Evolutionary conservation across 1,139 yeast species (phyloP), one percentile per base, ranked within the genome.

Genomic region (Zygosaccharomyces pseudobailii): DNA sequence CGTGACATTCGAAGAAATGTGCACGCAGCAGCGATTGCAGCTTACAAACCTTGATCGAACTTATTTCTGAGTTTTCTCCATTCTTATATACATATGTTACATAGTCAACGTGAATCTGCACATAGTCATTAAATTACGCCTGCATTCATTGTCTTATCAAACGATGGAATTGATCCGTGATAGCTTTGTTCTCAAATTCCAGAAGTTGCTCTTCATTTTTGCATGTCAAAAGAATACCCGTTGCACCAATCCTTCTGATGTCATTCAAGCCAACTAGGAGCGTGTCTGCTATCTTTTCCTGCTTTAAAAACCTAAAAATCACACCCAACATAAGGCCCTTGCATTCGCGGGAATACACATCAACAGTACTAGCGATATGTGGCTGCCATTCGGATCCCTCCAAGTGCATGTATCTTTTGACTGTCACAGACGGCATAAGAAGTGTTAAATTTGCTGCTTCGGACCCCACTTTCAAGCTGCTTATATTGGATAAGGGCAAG

Each of bases 1-100:
- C 95, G 82, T 40, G 97, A 92, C 56, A 76, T 95, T 66, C 74
- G 87, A 56, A 79, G 97, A 67, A 83, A 82, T 58, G 74, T 92
- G 44, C 80, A 92, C 30, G 78, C 90, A 56, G 94, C 96, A 31
- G 85, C 89, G n/a, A 69, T 88, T 47, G 67, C 85, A 28, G 76
- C 79, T 3, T 73, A 62, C 54, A 61, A 67, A 28, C 41, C 41
- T 28, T 38, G 44, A 49, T 28, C 47, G 35, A 48, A 30, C 28
- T 25, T 17, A 9, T 23, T 4, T 6, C 2, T 21, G 13, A 19
- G 13, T 33, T 33, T 19, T 33, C n/a, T 8, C 9, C 30, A 30
- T 30, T 30, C 33, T 30, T 30, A 30, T n/a, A n/a, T 19, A 30
- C 13, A 30, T 30, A 30, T 30, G 33, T 30, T 9, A 30, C 19